Conservation (phyloP, 2,329 filamentous ascomycete genomes). For the Fusarium ramigenum region DNA sequence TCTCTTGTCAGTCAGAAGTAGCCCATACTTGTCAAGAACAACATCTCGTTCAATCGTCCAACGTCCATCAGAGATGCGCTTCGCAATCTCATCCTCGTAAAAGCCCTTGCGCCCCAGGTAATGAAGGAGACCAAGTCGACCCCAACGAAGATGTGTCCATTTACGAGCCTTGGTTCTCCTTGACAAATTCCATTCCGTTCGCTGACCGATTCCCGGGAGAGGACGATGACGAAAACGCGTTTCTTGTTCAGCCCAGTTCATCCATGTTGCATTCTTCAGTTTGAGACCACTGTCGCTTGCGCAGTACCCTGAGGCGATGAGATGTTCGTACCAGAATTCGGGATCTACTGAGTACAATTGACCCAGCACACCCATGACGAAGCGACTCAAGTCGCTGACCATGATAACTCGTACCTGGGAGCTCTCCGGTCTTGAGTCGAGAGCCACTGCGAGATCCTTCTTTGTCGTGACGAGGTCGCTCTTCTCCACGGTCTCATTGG, state of each 20-base stretch:
- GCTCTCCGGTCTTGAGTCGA: not conserved
- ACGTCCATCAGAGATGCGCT: conserved; percentile 8
- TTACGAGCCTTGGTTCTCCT: not conserved
- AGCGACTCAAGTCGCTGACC: conserved; percentile 45
- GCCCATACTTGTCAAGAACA: conserved; percentile 5
- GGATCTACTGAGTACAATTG: conserved; percentile 43
- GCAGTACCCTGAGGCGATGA: conserved; percentile 41
- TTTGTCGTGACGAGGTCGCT: conserved; percentile 3
- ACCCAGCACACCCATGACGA: conserved; percentile 43
- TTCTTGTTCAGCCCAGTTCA: conserved; percentile 44
- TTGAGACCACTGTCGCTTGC: conserved; percentile 43
- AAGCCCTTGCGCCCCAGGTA: conserved; percentile 8
- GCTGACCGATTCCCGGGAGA: conserved; percentile 8
- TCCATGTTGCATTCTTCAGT: conserved; percentile 43
- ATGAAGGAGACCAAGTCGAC: conserved; percentile 13
- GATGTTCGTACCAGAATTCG: conserved; percentile 46
- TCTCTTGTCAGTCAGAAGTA: conserved; percentile 14
- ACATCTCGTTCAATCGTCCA: conserved; percentile 22
- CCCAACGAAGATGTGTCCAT: conserved; percentile 19
- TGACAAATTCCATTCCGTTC: conserved; percentile 11
- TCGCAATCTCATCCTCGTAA: conserved; percentile 13
- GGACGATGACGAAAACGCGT: conserved; percentile 21
- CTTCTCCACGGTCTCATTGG: not conserved
- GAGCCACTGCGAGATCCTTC: conserved; percentile 4
- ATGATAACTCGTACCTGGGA: conserved; percentile 38